phyloP scores from a whole-genome alignment of 768 basidiomycete genomes.

The Xerocomus brunneocitrinus region DNA sequence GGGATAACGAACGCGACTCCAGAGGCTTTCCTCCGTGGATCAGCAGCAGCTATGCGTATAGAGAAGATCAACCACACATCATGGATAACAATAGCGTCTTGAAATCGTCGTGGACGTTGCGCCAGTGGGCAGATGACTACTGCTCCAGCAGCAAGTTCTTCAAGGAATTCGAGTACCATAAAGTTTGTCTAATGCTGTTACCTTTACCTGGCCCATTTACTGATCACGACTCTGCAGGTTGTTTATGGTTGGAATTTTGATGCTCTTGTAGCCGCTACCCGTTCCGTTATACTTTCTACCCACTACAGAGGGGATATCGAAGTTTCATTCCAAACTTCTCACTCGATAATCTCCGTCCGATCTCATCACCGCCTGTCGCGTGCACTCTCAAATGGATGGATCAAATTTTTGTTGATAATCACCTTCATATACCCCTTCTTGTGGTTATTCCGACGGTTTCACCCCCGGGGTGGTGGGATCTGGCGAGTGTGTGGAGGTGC shows the following conservation, averaged over 20 bases:
- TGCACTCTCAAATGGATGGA: constrained; percentile 64
- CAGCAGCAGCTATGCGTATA: constrained; percentile 30
- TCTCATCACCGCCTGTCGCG: constrained; percentile 64
- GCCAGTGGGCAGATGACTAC: constrained; percentile 82
- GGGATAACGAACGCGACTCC: constrained; percentile 41
- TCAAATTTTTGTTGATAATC: constrained; percentile 65
- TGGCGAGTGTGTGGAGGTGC: constrained; percentile 78
- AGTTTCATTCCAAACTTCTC: constrained; percentile 47
- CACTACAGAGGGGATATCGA: constrained; percentile 33
- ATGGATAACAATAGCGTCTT: constrained; percentile 29
- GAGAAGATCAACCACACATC: constrained; percentile 26
- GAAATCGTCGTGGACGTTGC: constrained; percentile 55
- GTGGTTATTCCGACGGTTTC: constrained; percentile 74
- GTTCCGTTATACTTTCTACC: constrained; percentile 36
- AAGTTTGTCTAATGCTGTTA: constrained; percentile 37
- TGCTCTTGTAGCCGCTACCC: constrained; percentile 37
- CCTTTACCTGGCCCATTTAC: not conserved
- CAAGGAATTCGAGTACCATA: constrained; percentile 75
- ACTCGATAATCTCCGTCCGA: constrained; percentile 56
- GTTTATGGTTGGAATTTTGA: constrained; percentile 58
- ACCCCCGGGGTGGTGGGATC: constrained; percentile 59
- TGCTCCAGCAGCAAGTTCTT: constrained; percentile 64
- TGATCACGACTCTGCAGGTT: constrained; percentile 35
- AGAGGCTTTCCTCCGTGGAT: constrained; percentile 54
- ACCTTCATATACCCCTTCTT: constrained; percentile 74